A percentile compares a stretch with the other conserved stretches of the same genome.
phyloP scores from a whole-genome alignment of 1,139 yeast genomes.

The Candida buenavistaensis region DNA sequence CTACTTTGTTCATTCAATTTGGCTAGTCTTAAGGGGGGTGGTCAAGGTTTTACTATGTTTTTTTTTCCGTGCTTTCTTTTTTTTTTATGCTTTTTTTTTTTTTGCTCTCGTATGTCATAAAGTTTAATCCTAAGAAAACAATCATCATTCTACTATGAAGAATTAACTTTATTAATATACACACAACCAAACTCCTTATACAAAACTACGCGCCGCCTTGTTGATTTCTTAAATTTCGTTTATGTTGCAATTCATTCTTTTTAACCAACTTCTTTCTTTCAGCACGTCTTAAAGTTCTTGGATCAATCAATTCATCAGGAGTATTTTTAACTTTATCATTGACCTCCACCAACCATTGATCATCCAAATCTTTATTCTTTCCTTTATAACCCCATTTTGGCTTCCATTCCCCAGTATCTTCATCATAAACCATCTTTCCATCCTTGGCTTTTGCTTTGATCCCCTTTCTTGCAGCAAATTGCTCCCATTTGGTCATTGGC shows the following conservation, averaged over 20 bases:
- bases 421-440: conserved; percentile 89
- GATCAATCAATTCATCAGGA: conserved; percentile 76
- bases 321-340: conserved; percentile 71
- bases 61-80: neutral
- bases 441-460: conserved; percentile 87
- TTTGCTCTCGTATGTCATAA: too few relatives aligned
- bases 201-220: neutral
- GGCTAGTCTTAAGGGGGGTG: too few relatives aligned
- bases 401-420: conserved; percentile 90
- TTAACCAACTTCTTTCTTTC: conserved; percentile 85
- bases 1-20: too few relatives aligned
- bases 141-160: too few relatives aligned
- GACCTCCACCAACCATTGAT: conserved; percentile 96
- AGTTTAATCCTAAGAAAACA: too few relatives aligned
- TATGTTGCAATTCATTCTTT: conserved; percentile 85
- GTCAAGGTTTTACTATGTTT: neutral
- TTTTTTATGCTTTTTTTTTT: too few relatives aligned
- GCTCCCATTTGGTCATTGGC: conserved; percentile 95
- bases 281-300: conserved; percentile 74
- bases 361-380: conserved; percentile 79
- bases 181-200: too few relatives aligned
- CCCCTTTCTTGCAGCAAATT: conserved; percentile 94
- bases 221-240: conserved; percentile 63
- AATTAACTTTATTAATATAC: too few relatives aligned
- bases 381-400: conserved; percentile 99